phyloP scores from a whole-genome alignment of 352 stramenopile species.

The Globisporangium echinulatum region DNA sequence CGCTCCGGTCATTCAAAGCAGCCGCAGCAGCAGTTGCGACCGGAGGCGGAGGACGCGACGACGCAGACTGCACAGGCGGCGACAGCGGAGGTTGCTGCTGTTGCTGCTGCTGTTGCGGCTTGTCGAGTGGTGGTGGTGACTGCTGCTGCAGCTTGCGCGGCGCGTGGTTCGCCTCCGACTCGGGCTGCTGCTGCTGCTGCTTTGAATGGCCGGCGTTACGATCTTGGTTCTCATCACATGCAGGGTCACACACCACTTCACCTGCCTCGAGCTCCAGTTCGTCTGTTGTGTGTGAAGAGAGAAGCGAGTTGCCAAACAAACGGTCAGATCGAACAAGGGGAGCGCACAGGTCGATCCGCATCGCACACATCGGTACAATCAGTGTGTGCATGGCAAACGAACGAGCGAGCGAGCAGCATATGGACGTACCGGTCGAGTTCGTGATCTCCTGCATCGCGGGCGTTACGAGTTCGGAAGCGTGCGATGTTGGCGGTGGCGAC shows the following conservation, averaged over 20 bases:
- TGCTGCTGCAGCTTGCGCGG: background rate
- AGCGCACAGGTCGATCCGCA: too few relatives aligned
- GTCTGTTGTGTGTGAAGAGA: constrained; percentile 17
- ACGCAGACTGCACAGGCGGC: background rate
- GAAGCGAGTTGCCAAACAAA: background rate
- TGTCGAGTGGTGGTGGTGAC: background rate
- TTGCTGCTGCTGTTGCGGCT: background rate
- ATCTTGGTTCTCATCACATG: constrained; percentile 14
- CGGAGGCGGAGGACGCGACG: too few relatives aligned
- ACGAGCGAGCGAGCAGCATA: background rate
- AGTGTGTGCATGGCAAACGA: background rate
- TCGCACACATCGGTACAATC: background rate
- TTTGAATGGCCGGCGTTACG: constrained; percentile 10
- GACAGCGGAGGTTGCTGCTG: background rate
- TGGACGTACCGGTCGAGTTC: constrained; percentile 41
- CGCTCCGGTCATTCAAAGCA: constrained; percentile 10
- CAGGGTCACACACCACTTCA: constrained; percentile 45
- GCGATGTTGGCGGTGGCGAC: background rate
- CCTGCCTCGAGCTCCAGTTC: constrained; percentile 46
- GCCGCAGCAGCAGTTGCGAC: constrained; percentile 3
- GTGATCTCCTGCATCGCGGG: constrained; percentile 28
- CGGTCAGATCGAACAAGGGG: background rate
- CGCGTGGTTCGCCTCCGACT: background rate
- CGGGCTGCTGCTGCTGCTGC: constrained; percentile 7
- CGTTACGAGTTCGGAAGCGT: background rate